Conservation (phyloP, 2,329 filamentous ascomycete species). For the Dichotomopilus funicola region DNA sequence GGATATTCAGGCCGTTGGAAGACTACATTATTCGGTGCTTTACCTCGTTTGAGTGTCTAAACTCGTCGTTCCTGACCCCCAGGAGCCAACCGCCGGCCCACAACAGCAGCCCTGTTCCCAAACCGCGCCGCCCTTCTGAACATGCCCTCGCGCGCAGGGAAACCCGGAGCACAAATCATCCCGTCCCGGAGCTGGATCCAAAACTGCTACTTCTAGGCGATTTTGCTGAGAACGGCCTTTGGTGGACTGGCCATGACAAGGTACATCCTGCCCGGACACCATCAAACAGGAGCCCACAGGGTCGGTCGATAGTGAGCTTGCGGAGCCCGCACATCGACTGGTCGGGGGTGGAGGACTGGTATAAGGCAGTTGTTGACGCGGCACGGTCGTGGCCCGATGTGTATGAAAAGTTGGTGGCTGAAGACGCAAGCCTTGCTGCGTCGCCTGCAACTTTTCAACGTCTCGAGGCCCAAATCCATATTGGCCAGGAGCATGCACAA, state of each 20-base stretch:
- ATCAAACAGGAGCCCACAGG: slow-evolving; percentile 30
- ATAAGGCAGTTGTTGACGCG: slow-evolving; percentile 60
- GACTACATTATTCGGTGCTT: slow-evolving; percentile 69
- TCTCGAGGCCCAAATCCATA: slow-evolving; percentile 42
- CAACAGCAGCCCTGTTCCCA: slow-evolving; percentile 13
- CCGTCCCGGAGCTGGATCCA: slow-evolving; percentile 60
- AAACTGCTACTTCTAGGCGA: slow-evolving; percentile 69
- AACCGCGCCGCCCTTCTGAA: slow-evolving; percentile 11
- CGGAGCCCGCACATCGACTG: slow-evolving; percentile 69
- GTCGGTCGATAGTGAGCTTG: slow-evolving; percentile 42
- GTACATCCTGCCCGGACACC: slow-evolving; percentile 28
- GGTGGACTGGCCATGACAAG: slow-evolving; percentile 64
- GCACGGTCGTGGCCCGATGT: slow-evolving; percentile 59
- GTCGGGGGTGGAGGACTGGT: slow-evolving; percentile 66
- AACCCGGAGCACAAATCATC: slow-evolving; percentile 32
- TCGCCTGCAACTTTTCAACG: slow-evolving; percentile 34
- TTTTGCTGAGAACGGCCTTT: slow-evolving; percentile 72
- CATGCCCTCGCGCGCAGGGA: slow-evolving; percentile 31
- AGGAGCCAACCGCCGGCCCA: slow-evolving; percentile 28
- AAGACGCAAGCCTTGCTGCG: slow-evolving; percentile 27
- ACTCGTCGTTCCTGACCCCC: slow-evolving; percentile 62
- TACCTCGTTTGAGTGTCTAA: slow-evolving; percentile 64
- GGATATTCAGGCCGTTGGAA: slow-evolving; percentile 69
- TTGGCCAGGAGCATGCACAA: slow-evolving; percentile 62
- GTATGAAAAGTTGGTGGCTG: slow-evolving; percentile 46